These are phyloP conservation scores for Hansenula lynferdii DNA, from an alignment of 1,139 yeast genomes.

Conservation along the genomic window DNA sequence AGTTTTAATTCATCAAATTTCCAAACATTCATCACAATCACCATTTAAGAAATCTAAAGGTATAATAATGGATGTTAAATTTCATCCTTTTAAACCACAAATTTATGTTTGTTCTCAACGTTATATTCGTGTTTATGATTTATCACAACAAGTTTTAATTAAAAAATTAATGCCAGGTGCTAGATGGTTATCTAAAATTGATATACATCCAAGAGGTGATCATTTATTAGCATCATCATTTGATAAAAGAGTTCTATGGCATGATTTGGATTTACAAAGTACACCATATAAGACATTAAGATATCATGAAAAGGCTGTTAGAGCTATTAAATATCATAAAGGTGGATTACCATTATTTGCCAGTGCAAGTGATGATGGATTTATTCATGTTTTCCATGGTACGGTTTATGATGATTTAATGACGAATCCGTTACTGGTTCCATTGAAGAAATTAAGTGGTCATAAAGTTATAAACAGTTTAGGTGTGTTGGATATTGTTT, in stretches of 20 bases:
- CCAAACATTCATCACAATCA: slow-evolving; percentile 94
- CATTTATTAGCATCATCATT: slow-evolving; percentile 88
- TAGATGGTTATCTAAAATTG: slow-evolving; percentile 87
- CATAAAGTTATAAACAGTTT: slow-evolving; percentile 75
- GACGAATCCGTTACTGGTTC: slow-evolving; percentile 94
- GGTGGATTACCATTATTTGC: slow-evolving; percentile 83
- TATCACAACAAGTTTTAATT: slow-evolving; percentile 76
- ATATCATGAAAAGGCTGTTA: slow-evolving; percentile 92
- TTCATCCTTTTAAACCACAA: slow-evolving; percentile 96
- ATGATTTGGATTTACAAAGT: slow-evolving; percentile 82
- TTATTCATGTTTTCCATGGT: slow-evolving; percentile 92
- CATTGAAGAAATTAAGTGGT: slow-evolving; percentile 92
- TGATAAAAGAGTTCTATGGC: slow-evolving; percentile 97
- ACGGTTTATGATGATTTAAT: slow-evolving; percentile 93
- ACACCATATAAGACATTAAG: slow-evolving; percentile 95
- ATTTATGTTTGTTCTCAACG: slow-evolving; percentile 93
- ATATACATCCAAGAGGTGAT: slow-evolving; percentile 96
- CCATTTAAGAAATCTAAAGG: slow-evolving; percentile 95
- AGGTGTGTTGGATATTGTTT: slow-evolving; percentile 84
- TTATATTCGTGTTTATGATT: slow-evolving; percentile 83
- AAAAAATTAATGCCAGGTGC: slow-evolving; percentile 94
- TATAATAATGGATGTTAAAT: slow-evolving; percentile 89
- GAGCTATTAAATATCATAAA: slow-evolving; percentile 84
- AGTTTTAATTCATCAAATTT: slow-evolving; percentile 88
- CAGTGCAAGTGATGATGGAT: slow-evolving; percentile 95